Evolutionary conservation across 371 early-diverging fungal species (phyloP).

Genomic region (Rhizopus arrhizus): DNA sequence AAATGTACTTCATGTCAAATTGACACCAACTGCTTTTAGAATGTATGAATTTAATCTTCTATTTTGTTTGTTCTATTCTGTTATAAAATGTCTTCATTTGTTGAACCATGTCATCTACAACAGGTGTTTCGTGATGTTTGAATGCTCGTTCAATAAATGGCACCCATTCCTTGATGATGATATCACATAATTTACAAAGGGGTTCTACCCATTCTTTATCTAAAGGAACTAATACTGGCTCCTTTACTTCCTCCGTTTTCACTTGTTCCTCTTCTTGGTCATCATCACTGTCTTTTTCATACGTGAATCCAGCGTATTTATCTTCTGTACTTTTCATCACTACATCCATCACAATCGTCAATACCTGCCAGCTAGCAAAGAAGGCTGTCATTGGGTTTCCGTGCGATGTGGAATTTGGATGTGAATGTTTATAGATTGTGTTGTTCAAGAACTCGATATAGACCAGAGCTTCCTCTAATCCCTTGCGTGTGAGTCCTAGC

Average conservation of each 20-base stretch:
- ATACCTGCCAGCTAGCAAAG: constrained; percentile 48
- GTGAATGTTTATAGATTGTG: constrained; percentile 17
- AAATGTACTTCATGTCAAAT: no score
- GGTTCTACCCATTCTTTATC: constrained; percentile 32
- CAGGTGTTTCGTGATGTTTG: constrained; percentile 21
- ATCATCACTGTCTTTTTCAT: constrained; percentile 13
- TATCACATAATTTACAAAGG: constrained; percentile 21
- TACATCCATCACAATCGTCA: constrained; percentile 32
- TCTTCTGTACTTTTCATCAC: constrained; percentile 32
- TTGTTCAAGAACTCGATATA: constrained; percentile 37
- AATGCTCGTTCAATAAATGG: constrained; percentile 36
- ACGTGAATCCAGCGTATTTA: constrained; percentile 25
- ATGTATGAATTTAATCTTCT: not conserved
- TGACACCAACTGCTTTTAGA: no score
- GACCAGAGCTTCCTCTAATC: constrained; percentile 39
- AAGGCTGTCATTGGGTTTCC: constrained; percentile 49
- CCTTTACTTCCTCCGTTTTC: not conserved
- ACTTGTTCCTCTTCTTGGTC: not conserved
- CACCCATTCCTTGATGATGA: constrained; percentile 32
- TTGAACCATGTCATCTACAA: constrained; percentile 33
- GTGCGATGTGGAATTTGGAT: constrained; percentile 6
- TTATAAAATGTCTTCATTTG: constrained; percentile 24
- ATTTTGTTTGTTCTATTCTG: constrained; percentile 15
- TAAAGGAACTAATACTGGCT: constrained; percentile 27
- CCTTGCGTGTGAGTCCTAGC: constrained; percentile 35